Evolutionary conservation across 495 filamentous ascomycete species (phyloP).

Genomic region (Neurospora hispaniola): DNA sequence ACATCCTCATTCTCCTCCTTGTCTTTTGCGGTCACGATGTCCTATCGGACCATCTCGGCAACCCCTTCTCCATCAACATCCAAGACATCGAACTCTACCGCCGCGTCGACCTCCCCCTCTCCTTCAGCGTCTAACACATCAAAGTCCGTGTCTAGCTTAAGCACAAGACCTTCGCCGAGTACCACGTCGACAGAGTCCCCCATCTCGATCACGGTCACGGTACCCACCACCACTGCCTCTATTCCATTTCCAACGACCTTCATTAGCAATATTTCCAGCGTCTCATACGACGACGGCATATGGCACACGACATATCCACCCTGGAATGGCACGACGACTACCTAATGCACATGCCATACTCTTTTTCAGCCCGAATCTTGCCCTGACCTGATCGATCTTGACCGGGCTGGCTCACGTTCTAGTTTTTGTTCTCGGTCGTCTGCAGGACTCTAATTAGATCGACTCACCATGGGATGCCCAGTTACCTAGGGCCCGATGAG

Average conservation of each 20-base stretch:
- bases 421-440: not conserved
- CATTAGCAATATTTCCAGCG: conserved; percentile 7
- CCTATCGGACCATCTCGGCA: not conserved
- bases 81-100: not conserved
- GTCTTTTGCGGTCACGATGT: not conserved
- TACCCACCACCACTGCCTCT: not conserved
- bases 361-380: conserved; percentile 5
- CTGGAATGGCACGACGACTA: conserved; percentile 26
- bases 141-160: conserved; percentile 6
- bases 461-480: not conserved
- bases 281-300: conserved; percentile 20
- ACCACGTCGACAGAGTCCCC: not conserved
- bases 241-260: conserved; percentile 1
- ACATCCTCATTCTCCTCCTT: not conserved
- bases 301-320: conserved; percentile 32
- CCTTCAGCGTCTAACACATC: conserved; percentile 13
- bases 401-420: not conserved
- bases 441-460: not conserved
- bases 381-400: not conserved
- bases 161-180: not conserved
- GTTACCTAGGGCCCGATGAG: not conserved
- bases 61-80: conserved; percentile 2
- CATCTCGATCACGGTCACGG: not conserved
- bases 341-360: conserved; percentile 2
- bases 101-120: conserved; percentile 1